A percentile compares a stretch with the other conserved stretches of the same genome.
Evolutionary conservation across 2,329 filamentous ascomycete species (phyloP).

Genomic region (Botrytis fragariae): DNA sequence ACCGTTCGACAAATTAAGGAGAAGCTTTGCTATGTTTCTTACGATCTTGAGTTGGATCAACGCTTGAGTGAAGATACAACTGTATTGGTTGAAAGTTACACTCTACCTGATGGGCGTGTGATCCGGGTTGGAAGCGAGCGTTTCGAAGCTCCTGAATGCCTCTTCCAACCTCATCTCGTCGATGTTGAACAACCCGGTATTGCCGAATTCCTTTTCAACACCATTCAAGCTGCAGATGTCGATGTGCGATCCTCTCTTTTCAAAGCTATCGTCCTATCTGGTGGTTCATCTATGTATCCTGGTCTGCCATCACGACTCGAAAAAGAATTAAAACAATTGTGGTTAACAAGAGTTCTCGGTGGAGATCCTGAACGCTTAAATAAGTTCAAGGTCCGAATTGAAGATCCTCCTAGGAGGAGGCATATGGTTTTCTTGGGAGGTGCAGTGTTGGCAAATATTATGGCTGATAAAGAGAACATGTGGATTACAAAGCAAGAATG

Average conservation of each 20-base stretch:
- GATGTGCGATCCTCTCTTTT: slow-evolving; percentile 91
- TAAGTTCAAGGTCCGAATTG: slow-evolving; percentile 99
- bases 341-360: slow-evolving; percentile 86
- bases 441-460: slow-evolving; percentile 95
- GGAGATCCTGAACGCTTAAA: slow-evolving; percentile 90
- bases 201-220: slow-evolving; percentile 97
- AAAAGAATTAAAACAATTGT: slow-evolving; percentile 98
- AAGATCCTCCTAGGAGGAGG: slow-evolving; percentile 89
- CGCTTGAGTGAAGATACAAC: slow-evolving; percentile 95
- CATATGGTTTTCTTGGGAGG: slow-evolving; percentile 99
- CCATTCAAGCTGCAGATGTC: slow-evolving; percentile 92
- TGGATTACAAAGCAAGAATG: slow-evolving; percentile 98
- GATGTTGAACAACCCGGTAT: slow-evolving; percentile 97
- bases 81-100: slow-evolving; percentile 95
- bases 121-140: slow-evolving; percentile 95
- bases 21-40: slow-evolving; percentile 99
- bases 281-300: slow-evolving; percentile 98
- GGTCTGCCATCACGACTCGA: slow-evolving; percentile 91
- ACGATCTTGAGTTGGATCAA: slow-evolving; percentile 95
- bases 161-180: slow-evolving; percentile 97
- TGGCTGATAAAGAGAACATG: slow-evolving; percentile 98
- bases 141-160: slow-evolving; percentile 95
- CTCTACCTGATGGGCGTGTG: slow-evolving; percentile 90
- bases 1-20: slow-evolving; percentile 99
- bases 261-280: slow-evolving; percentile 95